Percentiles rank a stretch among this genome's conserved stretches.
These are phyloP conservation scores for Debaryomyces robertsiae DNA, from an alignment of 1,139 yeast species.

Conservation along the genomic window DNA sequence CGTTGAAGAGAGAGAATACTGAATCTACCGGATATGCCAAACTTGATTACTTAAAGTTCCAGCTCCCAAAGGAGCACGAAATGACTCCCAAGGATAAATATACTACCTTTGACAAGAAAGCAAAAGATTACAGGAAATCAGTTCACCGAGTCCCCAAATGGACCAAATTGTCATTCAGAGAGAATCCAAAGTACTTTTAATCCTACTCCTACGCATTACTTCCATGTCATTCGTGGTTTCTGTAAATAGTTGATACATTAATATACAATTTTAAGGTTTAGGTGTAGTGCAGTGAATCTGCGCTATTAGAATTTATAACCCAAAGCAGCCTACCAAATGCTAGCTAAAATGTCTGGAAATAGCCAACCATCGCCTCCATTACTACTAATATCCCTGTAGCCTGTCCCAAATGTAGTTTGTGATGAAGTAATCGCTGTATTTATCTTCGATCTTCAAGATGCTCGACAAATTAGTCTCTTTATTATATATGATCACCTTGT, in stretches of 20 bases:
- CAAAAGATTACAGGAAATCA: constrained; percentile 81
- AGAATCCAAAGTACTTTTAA: constrained; percentile 76
- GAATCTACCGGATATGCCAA: constrained; percentile 52
- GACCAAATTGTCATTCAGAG: constrained; percentile 83
- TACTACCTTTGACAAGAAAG: constrained; percentile 77
- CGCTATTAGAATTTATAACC: neutral
- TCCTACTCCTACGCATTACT: constrained; percentile 4
- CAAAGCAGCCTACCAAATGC: neutral
- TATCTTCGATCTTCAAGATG: constrained; percentile 57
- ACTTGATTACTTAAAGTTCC: constrained; percentile 54
- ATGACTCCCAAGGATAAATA: constrained; percentile 85
- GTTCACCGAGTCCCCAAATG: constrained; percentile 86
- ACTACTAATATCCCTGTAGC: constrained; percentile 7
- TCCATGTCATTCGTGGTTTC: no score
- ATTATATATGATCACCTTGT: constrained; percentile 51
- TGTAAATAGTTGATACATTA: constrained; percentile 7
- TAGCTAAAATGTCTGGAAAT: no score
- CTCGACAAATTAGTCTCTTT: constrained; percentile 50
- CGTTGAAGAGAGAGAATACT: constrained; percentile 45
- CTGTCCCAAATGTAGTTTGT: constrained; percentile 76
- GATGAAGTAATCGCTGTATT: constrained; percentile 63
- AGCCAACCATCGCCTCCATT: neutral
- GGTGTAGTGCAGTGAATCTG: neutral
- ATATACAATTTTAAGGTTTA: neutral
- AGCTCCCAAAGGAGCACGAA: constrained; percentile 76